A percentile compares a stretch with the other conserved stretches of the same genome.
Conservation (phyloP, 768 basidiomycete genomes). For the Lactifluus rugatus region DNA sequence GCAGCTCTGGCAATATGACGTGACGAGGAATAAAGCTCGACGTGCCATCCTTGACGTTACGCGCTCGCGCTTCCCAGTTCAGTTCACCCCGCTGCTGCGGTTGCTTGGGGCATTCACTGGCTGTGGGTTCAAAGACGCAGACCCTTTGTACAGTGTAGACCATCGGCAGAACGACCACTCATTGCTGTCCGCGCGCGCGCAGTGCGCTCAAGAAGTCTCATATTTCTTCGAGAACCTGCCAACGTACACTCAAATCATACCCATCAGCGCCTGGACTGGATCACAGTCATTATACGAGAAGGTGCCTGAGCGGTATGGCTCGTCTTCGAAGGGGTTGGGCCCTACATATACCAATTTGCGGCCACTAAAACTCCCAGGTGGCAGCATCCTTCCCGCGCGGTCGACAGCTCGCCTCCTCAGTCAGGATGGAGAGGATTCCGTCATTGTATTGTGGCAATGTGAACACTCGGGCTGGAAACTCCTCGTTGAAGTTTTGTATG, state of each 20-base stretch:
- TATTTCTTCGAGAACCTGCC: conserved; percentile 65
- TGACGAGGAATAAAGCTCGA: conserved; percentile 54
- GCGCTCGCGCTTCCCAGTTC: conserved; percentile 74
- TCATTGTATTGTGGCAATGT: conserved; percentile 73
- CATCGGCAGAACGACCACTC: conserved; percentile 32
- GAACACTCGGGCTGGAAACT: conserved; percentile 82
- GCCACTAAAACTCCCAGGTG: conserved; percentile 67
- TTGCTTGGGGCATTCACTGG: conserved; percentile 73
- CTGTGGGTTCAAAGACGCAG: conserved; percentile 66
- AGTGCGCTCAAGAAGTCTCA: conserved; percentile 62
- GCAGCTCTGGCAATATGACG: conserved; percentile 80
- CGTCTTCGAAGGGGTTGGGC: conserved; percentile 37
- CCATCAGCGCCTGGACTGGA: conserved; percentile 50
- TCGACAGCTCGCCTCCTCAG: conserved; percentile 65
- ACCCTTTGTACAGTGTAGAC: conserved; percentile 49
- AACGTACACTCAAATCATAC: conserved; percentile 67
- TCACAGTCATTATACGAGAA: conserved; percentile 65
- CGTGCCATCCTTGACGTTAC: conserved; percentile 78
- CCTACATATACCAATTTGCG: conserved; percentile 55
- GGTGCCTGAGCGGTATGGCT: conserved; percentile 49
- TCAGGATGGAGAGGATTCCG: conserved; percentile 55
- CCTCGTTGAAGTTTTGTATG: conserved; percentile 68
- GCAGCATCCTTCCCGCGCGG: conserved; percentile 55
- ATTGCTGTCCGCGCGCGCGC: conserved; percentile 39
- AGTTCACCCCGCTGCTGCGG: conserved; percentile 56